Conservation (phyloP, 345 rosid species). For the Garcia nutans region DNA sequence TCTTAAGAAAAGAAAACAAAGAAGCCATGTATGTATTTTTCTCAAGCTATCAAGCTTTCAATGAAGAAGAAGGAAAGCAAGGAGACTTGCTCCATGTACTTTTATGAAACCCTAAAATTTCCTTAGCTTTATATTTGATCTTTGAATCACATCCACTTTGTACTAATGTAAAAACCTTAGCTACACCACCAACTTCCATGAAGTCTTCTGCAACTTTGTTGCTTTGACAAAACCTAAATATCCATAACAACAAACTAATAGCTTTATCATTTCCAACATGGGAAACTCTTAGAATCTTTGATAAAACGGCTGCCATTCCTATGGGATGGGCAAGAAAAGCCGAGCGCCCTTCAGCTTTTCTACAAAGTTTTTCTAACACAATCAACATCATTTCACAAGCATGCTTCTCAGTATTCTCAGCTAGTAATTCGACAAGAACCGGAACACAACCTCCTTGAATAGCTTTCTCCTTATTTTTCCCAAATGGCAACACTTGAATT, state of each 20-base stretch:
- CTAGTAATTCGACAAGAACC: constrained; percentile 21
- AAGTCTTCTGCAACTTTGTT: constrained; percentile 54
- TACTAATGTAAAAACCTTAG: constrained; percentile 62
- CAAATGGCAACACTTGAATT: constrained; percentile 12
- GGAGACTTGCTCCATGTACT: constrained; percentile 64
- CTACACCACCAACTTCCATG: constrained; percentile 68
- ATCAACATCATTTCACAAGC: constrained; percentile 27
- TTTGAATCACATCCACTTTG: constrained; percentile 49
- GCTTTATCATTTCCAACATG: constrained; percentile 58
- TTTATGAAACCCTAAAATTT: constrained; percentile 65
- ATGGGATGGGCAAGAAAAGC: constrained; percentile 60
- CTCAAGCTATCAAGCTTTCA: background rate
- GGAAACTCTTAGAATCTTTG: constrained; percentile 76
- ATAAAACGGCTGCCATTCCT: constrained; percentile 67
- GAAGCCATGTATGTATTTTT: background rate
- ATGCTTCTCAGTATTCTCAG: constrained; percentile 10
- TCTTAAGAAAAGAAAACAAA: background rate
- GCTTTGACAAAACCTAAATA: constrained; percentile 62
- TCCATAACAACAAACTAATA: constrained; percentile 54
- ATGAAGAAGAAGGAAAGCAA: constrained; percentile 27
- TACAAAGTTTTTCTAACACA: constrained; percentile 56
- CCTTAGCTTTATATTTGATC: constrained; percentile 58
- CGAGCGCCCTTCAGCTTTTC: constrained; percentile 78
- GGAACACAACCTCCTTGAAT: constrained; percentile 19
- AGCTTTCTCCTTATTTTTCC: constrained; percentile 24